phyloP scores from a whole-genome alignment of 108 stramenopile genomes.

The Stephanodiscus triporus region DNA sequence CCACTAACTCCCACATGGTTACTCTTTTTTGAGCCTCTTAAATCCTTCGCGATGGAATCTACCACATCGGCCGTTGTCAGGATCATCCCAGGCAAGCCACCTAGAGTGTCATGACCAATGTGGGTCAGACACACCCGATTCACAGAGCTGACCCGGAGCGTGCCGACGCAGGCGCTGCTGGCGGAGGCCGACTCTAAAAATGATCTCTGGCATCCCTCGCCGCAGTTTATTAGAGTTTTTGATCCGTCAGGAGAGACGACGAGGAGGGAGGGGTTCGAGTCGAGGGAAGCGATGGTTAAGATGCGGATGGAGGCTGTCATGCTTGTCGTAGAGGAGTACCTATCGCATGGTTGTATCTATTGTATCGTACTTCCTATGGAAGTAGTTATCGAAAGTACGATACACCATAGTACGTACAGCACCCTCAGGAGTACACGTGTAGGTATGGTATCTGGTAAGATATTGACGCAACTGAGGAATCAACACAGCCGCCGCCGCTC shows the following conservation, averaged over 20 bases:
- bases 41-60: conserved; percentile 30
- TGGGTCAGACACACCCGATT: conserved; percentile 75
- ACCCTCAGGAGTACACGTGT: too few relatives aligned
- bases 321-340: too few relatives aligned
- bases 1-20: conserved; percentile 13
- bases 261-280: conserved; percentile 76
- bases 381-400: too few relatives aligned
- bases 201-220: conserved; percentile 83
- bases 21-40: conserved; percentile 13
- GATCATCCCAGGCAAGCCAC: conserved; percentile 85
- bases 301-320: conserved; percentile 78
- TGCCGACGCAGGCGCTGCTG: conserved; percentile 32
- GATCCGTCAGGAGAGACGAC: conserved; percentile 62
- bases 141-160: conserved; percentile 63
- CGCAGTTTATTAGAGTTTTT: conserved; percentile 82
- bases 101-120: conserved; percentile 65
- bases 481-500: too few relatives aligned
- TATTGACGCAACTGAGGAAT: too few relatives aligned
- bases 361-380: too few relatives aligned
- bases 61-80: conserved; percentile 78
- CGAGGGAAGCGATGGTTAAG: conserved; percentile 64
- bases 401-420: too few relatives aligned
- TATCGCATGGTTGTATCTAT: too few relatives aligned
- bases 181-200: conserved; percentile 70
- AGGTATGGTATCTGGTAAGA: too few relatives aligned